phyloP scores from a whole-genome alignment of 495 filamentous ascomycete genomes.

The Penicillium desertorum region DNA sequence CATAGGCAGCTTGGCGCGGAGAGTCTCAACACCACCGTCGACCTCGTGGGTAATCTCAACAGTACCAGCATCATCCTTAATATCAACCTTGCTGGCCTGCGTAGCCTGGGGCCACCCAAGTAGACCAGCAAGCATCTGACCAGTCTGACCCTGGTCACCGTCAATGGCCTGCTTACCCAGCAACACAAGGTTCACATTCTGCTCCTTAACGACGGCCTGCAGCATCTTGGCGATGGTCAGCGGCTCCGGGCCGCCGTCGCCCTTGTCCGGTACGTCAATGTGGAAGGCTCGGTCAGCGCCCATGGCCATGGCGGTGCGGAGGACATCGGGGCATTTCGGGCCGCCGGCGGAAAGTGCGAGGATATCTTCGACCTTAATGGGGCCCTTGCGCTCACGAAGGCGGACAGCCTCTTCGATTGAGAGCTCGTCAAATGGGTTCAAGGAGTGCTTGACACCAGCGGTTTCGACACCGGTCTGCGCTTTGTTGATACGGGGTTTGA shows the following conservation, averaged over 20 bases:
- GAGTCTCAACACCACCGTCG: constrained; percentile 91
- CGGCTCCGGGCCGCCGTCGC: constrained; percentile 70
- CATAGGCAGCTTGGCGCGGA: constrained; percentile 80
- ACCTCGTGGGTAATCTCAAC: constrained; percentile 86
- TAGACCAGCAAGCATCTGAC: constrained; percentile 94
- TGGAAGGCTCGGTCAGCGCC: constrained; percentile 90
- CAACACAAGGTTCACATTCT: constrained; percentile 87
- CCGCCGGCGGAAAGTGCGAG: constrained; percentile 86
- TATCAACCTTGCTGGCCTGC: constrained; percentile 78
- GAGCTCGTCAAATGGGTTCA: constrained; percentile 99
- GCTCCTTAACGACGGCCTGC: constrained; percentile 68
- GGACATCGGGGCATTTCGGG: constrained; percentile 76
- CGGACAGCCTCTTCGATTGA: constrained; percentile 93
- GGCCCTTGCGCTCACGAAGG: constrained; percentile 74
- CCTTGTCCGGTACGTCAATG: constrained; percentile 63
- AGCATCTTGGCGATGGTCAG: constrained; percentile 88
- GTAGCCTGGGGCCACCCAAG: constrained; percentile 93
- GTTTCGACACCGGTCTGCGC: constrained; percentile 91
- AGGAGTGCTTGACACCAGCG: constrained; percentile 86
- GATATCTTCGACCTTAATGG: constrained; percentile 74
- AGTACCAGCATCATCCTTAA: constrained; percentile 55
- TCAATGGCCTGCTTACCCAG: constrained; percentile 98
- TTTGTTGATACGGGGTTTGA: constrained; percentile 98
- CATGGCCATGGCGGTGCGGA: constrained; percentile 98
- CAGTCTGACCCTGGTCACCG: constrained; percentile 93